Evolutionary conservation across 2,329 filamentous ascomycete species (phyloP), one percentile per base, ranked within the genome.

Genomic region (Thermoascus crustaceus): DNA sequence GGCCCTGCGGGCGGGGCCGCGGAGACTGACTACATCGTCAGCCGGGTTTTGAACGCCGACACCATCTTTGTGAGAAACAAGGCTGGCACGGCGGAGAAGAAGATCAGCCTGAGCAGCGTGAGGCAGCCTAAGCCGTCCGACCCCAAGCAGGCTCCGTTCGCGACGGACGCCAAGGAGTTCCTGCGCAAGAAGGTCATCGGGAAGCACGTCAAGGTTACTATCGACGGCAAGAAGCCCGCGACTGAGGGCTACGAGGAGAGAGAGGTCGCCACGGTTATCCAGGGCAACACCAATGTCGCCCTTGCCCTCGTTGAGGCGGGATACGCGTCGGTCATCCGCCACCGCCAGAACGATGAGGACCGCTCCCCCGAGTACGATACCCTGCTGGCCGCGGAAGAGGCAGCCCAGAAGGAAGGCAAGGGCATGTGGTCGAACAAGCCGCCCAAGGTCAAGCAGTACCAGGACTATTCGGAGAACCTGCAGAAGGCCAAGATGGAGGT

Each of bases 401-500:
- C 60, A 41, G 89, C 91, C 34, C 88, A 93, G 65, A 79, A 84
- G 44, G 85, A 85, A 49, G 80, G 82, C 64, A 94, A 89, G 69
- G 91, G 91, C 34, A 91, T 98, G 71, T 96, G 89, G 88, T 86
- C 84, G 11, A 75, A 83, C 40, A 98, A 95, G 69, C 69, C 86
- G 23, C 80, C 88, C 36, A 86, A 91, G 58, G 72, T 76, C 13
- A 89, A 82, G 68, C 76, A 82, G 56, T 91, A 85, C 57, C 75
- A 82, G 29, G 91, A 98, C 59, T 87, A 89, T 55, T 95, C 88
- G 4, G 91, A 96, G 61, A 88, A 75, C 41, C 67, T 89, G 5
- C 89, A 96, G 60, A 94, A 95, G 66, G 91, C 91, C 44, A 96
- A 95, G 73, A 81, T 94, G 35, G 87, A 94, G 61, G 74, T 94